Base-by-base conservation (phyloP, 177 flowering plant species). In the Vitis hybrid region DNA sequence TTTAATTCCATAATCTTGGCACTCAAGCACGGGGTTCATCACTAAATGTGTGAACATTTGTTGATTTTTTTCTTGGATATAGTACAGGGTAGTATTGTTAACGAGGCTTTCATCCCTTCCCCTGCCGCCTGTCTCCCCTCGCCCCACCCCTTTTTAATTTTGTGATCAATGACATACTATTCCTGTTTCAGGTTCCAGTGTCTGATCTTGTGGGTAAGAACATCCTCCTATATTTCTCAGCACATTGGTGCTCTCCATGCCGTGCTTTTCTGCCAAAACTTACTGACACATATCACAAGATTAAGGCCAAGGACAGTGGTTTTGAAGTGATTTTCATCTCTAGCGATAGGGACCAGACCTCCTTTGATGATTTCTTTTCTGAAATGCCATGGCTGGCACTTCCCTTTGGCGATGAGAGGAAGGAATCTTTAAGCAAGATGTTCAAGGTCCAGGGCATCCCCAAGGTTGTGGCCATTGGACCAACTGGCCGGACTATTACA, bases 401-500 rank as follows among this genome's bases (percentile, higher is more conserved):
- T 30, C 82, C 82, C 12, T 71, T 67, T n/a, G 75, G 62, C 2
- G 79, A 79, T 56, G 73, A 58, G 50, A 51, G 73, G 15, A 15
- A 51, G 78, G 64, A 67, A 34, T 67, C 72, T 2, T 68, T 92
- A 70, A 69, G 69, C 39, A 75, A 80, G 51, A 75, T 17, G 1
- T 89, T 90, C 81, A 90, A 87, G 77, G 81, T 90, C 68, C 2
- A 18, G 6, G 87, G 92, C 62, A 87, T 88, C 48, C 95, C 97
- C 11, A 79, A 67, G 74, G 71, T 80, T 2, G 78, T 90, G 8
- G 95, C 88, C 30, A 69, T 90, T 17, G 90, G 90, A 3, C 85
- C 91, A 13, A 76, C 71, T 26, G 97, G 91, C 45, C 72, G 72
- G 66, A 86, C 87, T 2, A 62, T 90, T 62, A 75, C 87, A 4